phyloP scores from a whole-genome alignment of 2,329 filamentous ascomycete genomes.

The Xylariaceae sp. region DNA sequence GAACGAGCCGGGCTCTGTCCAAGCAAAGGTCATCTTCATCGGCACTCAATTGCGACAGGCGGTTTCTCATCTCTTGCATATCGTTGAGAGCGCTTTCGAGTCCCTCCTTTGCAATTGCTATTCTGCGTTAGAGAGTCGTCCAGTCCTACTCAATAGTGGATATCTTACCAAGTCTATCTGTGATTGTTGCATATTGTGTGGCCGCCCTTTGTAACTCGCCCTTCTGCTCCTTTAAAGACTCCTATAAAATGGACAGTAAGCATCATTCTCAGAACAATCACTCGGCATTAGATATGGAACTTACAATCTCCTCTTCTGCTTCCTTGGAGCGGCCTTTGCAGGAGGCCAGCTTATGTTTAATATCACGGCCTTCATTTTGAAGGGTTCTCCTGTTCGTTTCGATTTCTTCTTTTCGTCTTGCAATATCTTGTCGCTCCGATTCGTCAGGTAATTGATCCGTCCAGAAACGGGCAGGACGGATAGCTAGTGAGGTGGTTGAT shows the following conservation, averaged over 20 bases:
- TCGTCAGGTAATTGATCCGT: conserved; percentile 72
- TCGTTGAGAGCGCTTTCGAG: conserved; percentile 31
- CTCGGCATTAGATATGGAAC: conserved; percentile 12
- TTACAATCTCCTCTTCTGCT: conserved; percentile 45
- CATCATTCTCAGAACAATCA: conserved; percentile 7
- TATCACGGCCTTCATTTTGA: conserved; percentile 30
- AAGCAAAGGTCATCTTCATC: conserved; percentile 54
- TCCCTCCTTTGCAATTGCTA: conserved; percentile 34
- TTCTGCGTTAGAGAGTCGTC: conserved; percentile 16
- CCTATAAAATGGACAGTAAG: conserved; percentile 34
- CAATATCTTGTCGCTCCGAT: conserved; percentile 59
- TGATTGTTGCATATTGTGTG: conserved; percentile 63
- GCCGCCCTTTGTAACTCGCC: conserved; percentile 61
- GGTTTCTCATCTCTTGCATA: conserved; percentile 34
- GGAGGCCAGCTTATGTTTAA: conserved; percentile 39
- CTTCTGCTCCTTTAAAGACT: conserved; percentile 58
- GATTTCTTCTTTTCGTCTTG: conserved; percentile 47
- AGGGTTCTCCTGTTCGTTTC: conserved; percentile 34
- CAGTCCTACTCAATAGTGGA: not conserved
- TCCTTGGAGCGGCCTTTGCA: too few relatives aligned
- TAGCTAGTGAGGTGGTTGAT: conserved; percentile 61
- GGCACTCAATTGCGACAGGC: conserved; percentile 48
- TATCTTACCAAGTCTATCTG: conserved; percentile 63
- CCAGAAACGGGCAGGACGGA: conserved; percentile 65
- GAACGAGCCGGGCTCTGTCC: conserved; percentile 50